Evolutionary conservation across 1,284 basidiomycete genomes (phyloP), one percentile per base, ranked within the genome.

Genomic region (Somion occarium): DNA sequence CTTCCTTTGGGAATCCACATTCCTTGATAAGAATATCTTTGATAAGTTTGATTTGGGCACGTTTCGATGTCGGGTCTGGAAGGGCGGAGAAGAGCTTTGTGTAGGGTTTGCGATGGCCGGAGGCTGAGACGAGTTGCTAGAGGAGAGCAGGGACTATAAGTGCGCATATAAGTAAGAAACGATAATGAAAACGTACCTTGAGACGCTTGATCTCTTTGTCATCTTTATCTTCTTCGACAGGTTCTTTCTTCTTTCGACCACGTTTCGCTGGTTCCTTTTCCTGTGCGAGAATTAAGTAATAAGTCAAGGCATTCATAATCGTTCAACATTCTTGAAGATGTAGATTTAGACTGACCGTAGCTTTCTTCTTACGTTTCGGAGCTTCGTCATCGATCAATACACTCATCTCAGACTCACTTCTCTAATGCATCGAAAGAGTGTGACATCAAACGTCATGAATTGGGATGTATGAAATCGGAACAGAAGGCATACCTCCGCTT

Each of bases 71-170:
- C 12, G 43, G 22, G 43, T n/a, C 25, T 1, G 30, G 19, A 46
- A 79, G 65, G 52, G 76, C 82, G 55, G 81, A 71, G 60, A 93
- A 87, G 56, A 91, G 82, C 63, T 83, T 90, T 15, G 75, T 79
- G 91, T 91, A 94, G 24, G 81, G 73, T 68, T 90, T 93, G 50
- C 90, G 80, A 3, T 89, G 75, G 3, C 91, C 91, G 58, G 92
- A 93, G 0, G 88, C 88, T 5, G 79, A 68, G 1, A 94, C 81
- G 20, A 91, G 73, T 22, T 79, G 72, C 86, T 88, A 49, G 1
- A 45, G 12, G 42, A 34, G 9, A 44, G 9, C 4, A 19, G n/a
- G 41, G 5, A 5, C 23, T 5, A 41, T 48, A 9, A 12, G 7
- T 45, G 18, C n/a, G n/a, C n/a, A 38, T 15, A 39, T 88, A 48